These are phyloP conservation scores for Pseudotsuga menziesii DNA, from an alignment of 75 land plant genomes.

Conservation along the genomic window DNA sequence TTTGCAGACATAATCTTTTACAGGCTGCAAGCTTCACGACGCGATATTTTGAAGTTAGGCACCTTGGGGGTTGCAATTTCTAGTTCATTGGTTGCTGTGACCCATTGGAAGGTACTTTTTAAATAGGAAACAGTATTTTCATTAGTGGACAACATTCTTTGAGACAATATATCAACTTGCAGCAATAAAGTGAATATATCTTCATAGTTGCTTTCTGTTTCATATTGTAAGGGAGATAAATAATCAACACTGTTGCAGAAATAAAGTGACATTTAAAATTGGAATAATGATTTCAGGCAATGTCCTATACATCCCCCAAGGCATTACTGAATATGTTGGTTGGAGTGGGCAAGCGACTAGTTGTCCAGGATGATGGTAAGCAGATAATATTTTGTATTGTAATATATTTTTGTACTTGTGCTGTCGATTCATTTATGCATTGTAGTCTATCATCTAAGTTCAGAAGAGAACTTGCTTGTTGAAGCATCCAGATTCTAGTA, in stretches of 20 bases:
- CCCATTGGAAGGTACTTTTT: conserved; percentile 68
- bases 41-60: conserved; percentile 76
- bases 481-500: background rate
- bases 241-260: background rate
- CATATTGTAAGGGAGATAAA: background rate
- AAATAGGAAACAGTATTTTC: background rate
- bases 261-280: background rate
- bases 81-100: conserved; percentile 52
- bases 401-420: background rate
- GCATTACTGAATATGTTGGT: conserved; percentile 62
- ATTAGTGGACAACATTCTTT: background rate
- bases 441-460: background rate
- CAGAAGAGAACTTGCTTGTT: background rate
- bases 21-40: conserved; percentile 71
- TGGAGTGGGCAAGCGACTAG: conserved; percentile 42
- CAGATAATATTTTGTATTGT: background rate
- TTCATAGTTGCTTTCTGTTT: background rate
- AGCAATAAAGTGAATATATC: background rate
- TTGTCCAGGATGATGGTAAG: conserved; percentile 61
- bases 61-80: conserved; percentile 74
- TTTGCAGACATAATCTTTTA: conserved; percentile 30
- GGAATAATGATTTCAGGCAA: conserved; percentile 50
- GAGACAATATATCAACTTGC: background rate
- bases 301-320: conserved; percentile 86
- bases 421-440: background rate